phyloP scores from a whole-genome alignment of 768 basidiomycete genomes.

The Termitomyces sp. region DNA sequence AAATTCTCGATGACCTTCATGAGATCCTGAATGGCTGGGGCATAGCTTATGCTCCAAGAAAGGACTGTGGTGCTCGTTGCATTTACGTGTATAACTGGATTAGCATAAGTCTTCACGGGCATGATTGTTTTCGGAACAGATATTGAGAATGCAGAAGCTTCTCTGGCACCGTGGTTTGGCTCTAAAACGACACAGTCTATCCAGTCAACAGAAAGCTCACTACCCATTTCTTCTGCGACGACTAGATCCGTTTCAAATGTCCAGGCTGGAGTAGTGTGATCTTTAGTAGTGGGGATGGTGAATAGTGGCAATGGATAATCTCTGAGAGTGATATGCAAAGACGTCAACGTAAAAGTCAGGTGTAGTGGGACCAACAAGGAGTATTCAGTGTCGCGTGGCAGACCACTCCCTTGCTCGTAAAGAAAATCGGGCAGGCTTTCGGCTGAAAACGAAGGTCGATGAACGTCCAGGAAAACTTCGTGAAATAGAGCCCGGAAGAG shows the following conservation, averaged over 20 bases:
- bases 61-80: slow-evolving; percentile 64
- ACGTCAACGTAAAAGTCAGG: slow-evolving; percentile 58
- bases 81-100: slow-evolving; percentile 63
- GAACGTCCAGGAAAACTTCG: slow-evolving; percentile 50
- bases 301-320: slow-evolving; percentile 88
- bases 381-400: slow-evolving; percentile 68
- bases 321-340: slow-evolving; percentile 60
- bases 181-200: slow-evolving; percentile 61
- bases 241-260: slow-evolving; percentile 75
- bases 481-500: slow-evolving; percentile 63
- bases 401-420: slow-evolving; percentile 54
- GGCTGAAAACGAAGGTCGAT: slow-evolving; percentile 53
- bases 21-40: slow-evolving; percentile 81
- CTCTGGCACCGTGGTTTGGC: slow-evolving; percentile 43
- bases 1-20: slow-evolving; percentile 79
- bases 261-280: slow-evolving; percentile 38
- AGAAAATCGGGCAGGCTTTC: slow-evolving; percentile 58
- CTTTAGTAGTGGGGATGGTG: slow-evolving; percentile 51
- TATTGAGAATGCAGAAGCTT: slow-evolving; percentile 49
- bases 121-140: slow-evolving; percentile 86
- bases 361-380: slow-evolving; percentile 82
- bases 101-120: slow-evolving; percentile 91
- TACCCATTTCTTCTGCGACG: slow-evolving; percentile 82
- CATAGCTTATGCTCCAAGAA: slow-evolving; percentile 87
- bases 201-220: slow-evolving; percentile 62